Percentiles rank a stretch among this genome's conserved stretches.
These are phyloP conservation scores for Didymella segeticola DNA, from an alignment of 2,329 filamentous ascomycete genomes.

Conservation along the genomic window DNA sequence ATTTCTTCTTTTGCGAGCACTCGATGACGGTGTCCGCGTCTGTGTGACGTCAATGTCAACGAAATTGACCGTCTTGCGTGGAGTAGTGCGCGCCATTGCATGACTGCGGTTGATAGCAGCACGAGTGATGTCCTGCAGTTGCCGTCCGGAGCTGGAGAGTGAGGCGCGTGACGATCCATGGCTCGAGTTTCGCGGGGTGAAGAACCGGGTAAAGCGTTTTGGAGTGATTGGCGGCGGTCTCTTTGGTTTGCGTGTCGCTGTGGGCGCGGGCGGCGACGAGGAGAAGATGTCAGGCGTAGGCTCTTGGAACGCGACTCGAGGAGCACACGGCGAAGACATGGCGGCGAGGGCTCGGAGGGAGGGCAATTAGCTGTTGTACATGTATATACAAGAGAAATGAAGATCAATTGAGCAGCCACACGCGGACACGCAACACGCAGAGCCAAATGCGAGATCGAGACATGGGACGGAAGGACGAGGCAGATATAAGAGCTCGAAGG, in stretches of 20 bases:
- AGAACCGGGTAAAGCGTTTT: slow-evolving; percentile 60
- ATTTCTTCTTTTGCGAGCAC: slow-evolving; percentile 46
- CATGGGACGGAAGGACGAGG: slow-evolving; percentile 17
- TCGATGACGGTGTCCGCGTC: slow-evolving; percentile 41
- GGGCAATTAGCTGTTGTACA: slow-evolving; percentile 3
- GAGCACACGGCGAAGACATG: slow-evolving; percentile 39
- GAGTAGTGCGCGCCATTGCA: slow-evolving; percentile 37
- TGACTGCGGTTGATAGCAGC: slow-evolving; percentile 52
- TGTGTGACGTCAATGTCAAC: slow-evolving; percentile 39
- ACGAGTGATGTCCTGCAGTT: slow-evolving; percentile 58
- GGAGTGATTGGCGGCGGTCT: slow-evolving; percentile 59
- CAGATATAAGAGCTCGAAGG: slow-evolving; percentile 17
- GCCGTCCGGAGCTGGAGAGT: slow-evolving; percentile 51
- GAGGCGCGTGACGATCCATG: slow-evolving; percentile 37
- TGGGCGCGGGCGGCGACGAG: slow-evolving; percentile 47
- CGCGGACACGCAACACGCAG: not conserved
- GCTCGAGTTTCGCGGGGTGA: slow-evolving; percentile 54
- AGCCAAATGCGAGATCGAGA: slow-evolving; percentile 1
- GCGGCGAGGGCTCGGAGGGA: slow-evolving; percentile 4
- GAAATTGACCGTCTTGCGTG: slow-evolving; percentile 51
- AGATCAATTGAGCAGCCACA: slow-evolving; percentile 3
- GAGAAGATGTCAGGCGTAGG: slow-evolving; percentile 45
- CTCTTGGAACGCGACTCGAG: slow-evolving; percentile 36
- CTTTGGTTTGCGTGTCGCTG: slow-evolving; percentile 49
- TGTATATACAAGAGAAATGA: not conserved